Base-by-base conservation (phyloP, 441 rosid genomes). In the Populus trichocarpa region DNA sequence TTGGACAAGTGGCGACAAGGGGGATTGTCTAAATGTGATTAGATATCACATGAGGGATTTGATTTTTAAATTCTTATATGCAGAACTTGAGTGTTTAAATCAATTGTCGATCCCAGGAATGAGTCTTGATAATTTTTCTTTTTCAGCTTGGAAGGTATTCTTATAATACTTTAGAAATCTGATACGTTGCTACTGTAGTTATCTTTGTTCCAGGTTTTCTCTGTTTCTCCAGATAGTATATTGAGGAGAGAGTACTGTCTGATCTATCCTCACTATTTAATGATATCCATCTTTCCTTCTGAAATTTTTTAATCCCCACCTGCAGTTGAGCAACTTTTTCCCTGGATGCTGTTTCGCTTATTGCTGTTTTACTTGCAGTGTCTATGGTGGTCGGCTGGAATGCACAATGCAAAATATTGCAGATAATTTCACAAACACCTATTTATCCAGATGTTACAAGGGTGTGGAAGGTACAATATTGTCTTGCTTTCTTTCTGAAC, bases 331-430 rank as follows among this genome's bases (percentile, higher is more conserved):
- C 20, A 46, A 46, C 18, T 14, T 66, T 66, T 66, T 10, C 71
- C 13, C 10, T 35, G 42, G 32, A 76, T 78, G 67, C 26, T 16
- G 13, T 71, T 73, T 72, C 32, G 66, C 35, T 46, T 65, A 71
- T 71, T 71, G 25, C 22, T 70, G 72, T 81, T 40, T 79, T 32
- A 40, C 63, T 80, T 82, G 81, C 83, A 95, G 98, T 79, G 90
- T 93, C 75, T 75, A 83, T 75, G 99, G 99, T 81, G 98, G 98
- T 70, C 90, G 98, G 85, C 88, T 95, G 82, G 99, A 95, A 84
- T 95, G 98, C 89, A 93, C 98, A 6, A 93, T 95, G 99, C 98
- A 95, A 85, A 95, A 95, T 86, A 89, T 95, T 86, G 99, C 97
- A 6, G 98, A 95, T 80, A 91, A 86, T 83, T 93, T 95, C 84